phyloP scores from a whole-genome alignment of 805 yeast species.

The Kazachstania africana region DNA sequence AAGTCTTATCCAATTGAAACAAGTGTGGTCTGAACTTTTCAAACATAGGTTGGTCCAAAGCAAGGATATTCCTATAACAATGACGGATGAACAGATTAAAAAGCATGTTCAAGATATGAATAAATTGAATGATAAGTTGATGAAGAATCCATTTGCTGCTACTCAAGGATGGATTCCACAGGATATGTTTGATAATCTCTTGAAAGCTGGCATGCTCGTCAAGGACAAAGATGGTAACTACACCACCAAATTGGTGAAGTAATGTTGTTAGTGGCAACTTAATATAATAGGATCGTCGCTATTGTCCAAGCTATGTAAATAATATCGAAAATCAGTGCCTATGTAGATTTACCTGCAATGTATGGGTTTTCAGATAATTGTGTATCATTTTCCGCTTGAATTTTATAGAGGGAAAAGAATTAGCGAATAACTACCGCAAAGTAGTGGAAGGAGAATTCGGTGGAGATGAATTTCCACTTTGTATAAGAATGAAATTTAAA shows the following conservation, averaged over 20 bases:
- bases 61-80: constrained; percentile 47
- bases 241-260: constrained; percentile 10
- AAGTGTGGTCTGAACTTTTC: constrained; percentile 58
- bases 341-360: no score
- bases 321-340: no score
- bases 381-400: no score
- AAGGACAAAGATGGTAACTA: constrained; percentile 50
- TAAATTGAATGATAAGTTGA: constrained; percentile 54
- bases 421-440: no score
- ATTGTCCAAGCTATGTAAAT: no score
- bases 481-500: no score
- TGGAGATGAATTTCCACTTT: no score
- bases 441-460: no score
- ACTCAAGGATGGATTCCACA: constrained; percentile 96
- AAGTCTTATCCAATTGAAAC: constrained; percentile 49
- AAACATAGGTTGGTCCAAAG: constrained; percentile 44
- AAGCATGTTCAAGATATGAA: constrained; percentile 46
- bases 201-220: constrained; percentile 57
- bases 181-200: constrained; percentile 68
- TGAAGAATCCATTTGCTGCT: constrained; percentile 72
- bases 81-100: constrained; percentile 46
- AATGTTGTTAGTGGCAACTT: background rate
- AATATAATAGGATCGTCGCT: no score
- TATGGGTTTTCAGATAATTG: no score
- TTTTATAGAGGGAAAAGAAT: no score